phyloP scores from a whole-genome alignment of 495 filamentous ascomycete genomes.

The Rostrohypoxylon terebratum region DNA sequence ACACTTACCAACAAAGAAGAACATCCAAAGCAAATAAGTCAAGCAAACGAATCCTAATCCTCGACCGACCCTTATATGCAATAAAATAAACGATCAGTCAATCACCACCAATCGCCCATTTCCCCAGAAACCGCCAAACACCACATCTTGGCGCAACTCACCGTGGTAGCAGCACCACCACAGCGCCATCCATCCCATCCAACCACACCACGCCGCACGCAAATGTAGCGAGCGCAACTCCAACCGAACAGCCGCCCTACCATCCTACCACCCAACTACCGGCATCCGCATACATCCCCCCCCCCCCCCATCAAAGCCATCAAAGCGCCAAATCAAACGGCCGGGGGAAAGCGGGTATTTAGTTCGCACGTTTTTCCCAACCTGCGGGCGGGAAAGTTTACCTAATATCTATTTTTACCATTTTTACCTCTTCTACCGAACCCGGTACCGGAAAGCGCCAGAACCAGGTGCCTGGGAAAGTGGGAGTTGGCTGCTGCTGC shows the following conservation, averaged over 20 bases:
- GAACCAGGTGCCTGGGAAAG: not conserved
- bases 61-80: too few species aligned
- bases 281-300: conserved; percentile 9
- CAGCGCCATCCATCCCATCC: not conserved
- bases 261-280: conserved; percentile 10
- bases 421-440: too few species aligned
- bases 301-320: too few species aligned
- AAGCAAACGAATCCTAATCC: too few species aligned
- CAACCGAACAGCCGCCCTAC: not conserved
- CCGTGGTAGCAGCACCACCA: conserved; percentile 2
- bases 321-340: not conserved
- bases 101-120: not conserved
- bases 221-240: not conserved
- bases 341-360: not conserved
- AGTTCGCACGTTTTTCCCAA: not conserved
- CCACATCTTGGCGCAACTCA: not conserved
- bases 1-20: not conserved
- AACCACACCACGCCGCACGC: not conserved
- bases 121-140: not conserved
- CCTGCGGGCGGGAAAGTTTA: not conserved
- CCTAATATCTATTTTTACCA: not conserved
- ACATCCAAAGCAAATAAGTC: not conserved
- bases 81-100: too few species aligned
- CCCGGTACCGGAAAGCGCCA: not conserved
- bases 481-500: too few species aligned